Evolutionary conservation across 495 filamentous ascomycete species (phyloP), one percentile per base, ranked within the genome.

Genomic region (Acidomyces sp.): DNA sequence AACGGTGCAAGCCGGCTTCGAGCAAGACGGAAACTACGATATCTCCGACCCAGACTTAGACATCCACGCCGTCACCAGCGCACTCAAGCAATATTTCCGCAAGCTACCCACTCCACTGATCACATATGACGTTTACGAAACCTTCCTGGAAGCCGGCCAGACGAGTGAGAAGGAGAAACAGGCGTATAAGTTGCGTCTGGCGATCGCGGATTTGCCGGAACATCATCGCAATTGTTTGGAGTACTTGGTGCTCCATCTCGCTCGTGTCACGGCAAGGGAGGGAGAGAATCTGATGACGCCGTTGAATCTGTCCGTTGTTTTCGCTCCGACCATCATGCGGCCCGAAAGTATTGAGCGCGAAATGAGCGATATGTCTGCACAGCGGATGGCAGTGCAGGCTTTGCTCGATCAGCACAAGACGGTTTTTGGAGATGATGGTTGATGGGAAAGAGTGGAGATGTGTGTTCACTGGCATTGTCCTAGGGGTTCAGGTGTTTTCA

Each of bases 41-140:
- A 90, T 99, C 44, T 88, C 84, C 2, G 90, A 96, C 52, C 83
- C 83, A 3, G 77, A 81, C 49, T 72, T 96, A 13, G 92, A 99
- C 57, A 96, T 99, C 53, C 88, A 92, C 41, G 84, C 88, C 15
- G 92, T 99, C 36, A 95, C 92, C 3, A 90, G 82, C 46, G 82
- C 82, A 25, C 72, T 99, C 41, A 99, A 99, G 62, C 88, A 95
- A 57, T 99, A 96, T 58, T 93, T 99, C 72, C 75, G 90, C 46
- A 93, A 85, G 58, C 68, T 99, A 19, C 92, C 92, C 0, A 83
- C 69, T 6, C 92, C 92, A 3, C 68, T 99, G 15, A 78, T 99
- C 51, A 93, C 90, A 0, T 93, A 77, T 58, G 86, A 93, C 15
- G 73, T 90, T 16, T 99, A 99, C 53, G 87, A 96, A 36, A 73